phyloP scores from a whole-genome alignment of 805 yeast genomes.

The Tetrapisispora phaffii region DNA sequence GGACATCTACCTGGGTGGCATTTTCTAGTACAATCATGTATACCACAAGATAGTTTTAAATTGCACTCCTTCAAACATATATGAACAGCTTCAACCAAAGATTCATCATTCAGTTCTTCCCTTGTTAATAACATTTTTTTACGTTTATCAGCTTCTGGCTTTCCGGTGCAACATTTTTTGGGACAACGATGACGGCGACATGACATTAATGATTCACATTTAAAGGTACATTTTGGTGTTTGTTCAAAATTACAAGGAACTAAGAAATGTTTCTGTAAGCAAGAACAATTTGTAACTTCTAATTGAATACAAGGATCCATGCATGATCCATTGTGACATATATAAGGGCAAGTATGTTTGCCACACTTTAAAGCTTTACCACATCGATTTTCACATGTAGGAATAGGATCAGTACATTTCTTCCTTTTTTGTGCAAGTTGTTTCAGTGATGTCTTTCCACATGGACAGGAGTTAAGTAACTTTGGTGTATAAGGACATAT shows the following conservation, averaged over 20 bases:
- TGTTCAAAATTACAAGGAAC: slow-evolving; percentile 57
- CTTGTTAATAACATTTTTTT: slow-evolving; percentile 35
- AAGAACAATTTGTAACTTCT: slow-evolving; percentile 48
- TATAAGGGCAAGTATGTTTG: slow-evolving; percentile 51
- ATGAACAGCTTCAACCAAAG: slow-evolving; percentile 64
- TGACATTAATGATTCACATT: slow-evolving; percentile 64
- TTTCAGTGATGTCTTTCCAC: slow-evolving; percentile 54
- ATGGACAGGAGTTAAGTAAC: slow-evolving; percentile 56
- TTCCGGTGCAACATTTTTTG: slow-evolving; percentile 59
- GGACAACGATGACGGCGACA: slow-evolving; percentile 77
- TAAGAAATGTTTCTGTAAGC: slow-evolving; percentile 46
- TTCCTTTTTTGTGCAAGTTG: slow-evolving; percentile 36
- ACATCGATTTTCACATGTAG: slow-evolving; percentile 61
- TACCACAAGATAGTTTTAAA: slow-evolving; percentile 51
- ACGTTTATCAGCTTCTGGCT: slow-evolving; percentile 43
- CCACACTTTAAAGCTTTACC: slow-evolving; percentile 62
- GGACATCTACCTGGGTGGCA: slow-evolving; percentile 78
- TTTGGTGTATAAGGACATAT: slow-evolving; percentile 59
- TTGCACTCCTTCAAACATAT: slow-evolving; percentile 62
- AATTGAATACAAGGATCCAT: slow-evolving; percentile 50
- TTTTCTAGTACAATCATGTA: slow-evolving; percentile 56
- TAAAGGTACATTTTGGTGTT: slow-evolving; percentile 54
- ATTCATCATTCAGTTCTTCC: slow-evolving; percentile 36
- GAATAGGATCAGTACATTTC: slow-evolving; percentile 67
- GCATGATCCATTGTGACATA: slow-evolving; percentile 74